Conservation (phyloP, 1,139 yeast species). For the Trichomonascaceae sp. region DNA sequence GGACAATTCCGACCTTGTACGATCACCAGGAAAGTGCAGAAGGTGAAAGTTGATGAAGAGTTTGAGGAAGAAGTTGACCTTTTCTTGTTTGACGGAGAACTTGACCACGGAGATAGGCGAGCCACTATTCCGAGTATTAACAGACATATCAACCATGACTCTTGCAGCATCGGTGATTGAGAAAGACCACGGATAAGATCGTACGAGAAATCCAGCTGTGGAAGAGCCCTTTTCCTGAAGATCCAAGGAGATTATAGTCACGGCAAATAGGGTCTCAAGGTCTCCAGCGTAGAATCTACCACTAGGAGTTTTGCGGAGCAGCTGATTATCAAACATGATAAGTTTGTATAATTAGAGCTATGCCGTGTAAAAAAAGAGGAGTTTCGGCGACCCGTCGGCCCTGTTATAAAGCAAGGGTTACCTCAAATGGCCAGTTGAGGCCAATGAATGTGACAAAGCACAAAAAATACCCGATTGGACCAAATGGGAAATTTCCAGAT, state of each 20-base stretch:
- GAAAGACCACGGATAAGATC: constrained; percentile 48
- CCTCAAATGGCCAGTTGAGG: background rate
- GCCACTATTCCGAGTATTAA: constrained; percentile 38
- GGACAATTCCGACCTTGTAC: constrained; percentile 30
- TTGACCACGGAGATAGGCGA: constrained; percentile 50
- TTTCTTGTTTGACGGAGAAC: constrained; percentile 49
- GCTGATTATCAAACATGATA: constrained; percentile 5
- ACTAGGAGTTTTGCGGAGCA: constrained; percentile 4
- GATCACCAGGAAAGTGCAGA: constrained; percentile 69
- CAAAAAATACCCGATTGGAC: background rate
- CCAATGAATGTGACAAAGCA: background rate
- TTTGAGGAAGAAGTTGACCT: constrained; percentile 47
- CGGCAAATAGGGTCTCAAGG: constrained; percentile 28
- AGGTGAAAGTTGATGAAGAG: constrained; percentile 61
- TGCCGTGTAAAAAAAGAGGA: background rate
- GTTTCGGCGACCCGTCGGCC: background rate
- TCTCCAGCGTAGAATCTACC: constrained; percentile 14
- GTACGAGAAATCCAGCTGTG: constrained; percentile 18
- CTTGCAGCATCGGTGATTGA: constrained; percentile 46
- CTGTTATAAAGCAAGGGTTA: background rate
- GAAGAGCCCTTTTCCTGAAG: constrained; percentile 33
- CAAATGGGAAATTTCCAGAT: background rate
- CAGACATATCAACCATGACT: constrained; percentile 44
- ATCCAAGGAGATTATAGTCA: constrained; percentile 47
- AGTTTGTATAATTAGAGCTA: background rate